Percentiles rank a stretch among this genome's conserved stretches.
These are phyloP conservation scores for Pseudohyphozyma bogoriensis DNA, from an alignment of 768 basidiomycete species.

Conservation along the genomic window DNA sequence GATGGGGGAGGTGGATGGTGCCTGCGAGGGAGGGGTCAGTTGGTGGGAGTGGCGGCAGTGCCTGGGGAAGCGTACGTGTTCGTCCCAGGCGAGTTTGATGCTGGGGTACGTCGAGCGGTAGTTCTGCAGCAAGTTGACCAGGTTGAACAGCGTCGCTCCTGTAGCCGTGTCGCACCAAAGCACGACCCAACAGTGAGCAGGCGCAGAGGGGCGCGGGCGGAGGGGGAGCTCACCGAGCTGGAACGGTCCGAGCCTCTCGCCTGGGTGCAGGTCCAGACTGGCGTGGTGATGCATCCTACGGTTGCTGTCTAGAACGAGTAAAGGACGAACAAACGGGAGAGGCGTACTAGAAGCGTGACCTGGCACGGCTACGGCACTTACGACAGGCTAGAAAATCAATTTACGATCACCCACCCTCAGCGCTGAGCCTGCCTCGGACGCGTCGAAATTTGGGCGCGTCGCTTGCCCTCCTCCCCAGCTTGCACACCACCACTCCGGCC, in stretches of 20 bases:
- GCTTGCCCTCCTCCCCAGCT: no score
- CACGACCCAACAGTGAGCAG: neutral
- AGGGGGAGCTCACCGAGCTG: conserved; percentile 20
- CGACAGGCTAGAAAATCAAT: no score
- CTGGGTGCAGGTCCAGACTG: conserved; percentile 18
- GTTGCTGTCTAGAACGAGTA: no score
- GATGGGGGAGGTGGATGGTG: conserved; percentile 1
- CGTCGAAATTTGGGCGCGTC: no score
- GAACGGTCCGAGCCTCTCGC: conserved; percentile 24
- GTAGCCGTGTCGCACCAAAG: neutral
- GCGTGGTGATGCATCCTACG: no score
- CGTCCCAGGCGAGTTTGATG: conserved; percentile 17
- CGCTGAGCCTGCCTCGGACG: no score
- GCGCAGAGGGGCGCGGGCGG: neutral
- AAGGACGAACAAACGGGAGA: no score
- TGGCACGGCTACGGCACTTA: no score
- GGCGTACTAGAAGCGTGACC: no score
- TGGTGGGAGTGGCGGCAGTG: neutral
- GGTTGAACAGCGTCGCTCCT: conserved; percentile 28
- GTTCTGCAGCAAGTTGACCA: conserved; percentile 19
- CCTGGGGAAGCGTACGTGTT: conserved; percentile 1
- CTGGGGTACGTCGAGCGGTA: conserved; percentile 10
- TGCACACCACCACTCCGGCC: no score
- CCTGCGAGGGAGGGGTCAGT: neutral
- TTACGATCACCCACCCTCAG: no score